These are phyloP conservation scores for Starmerella bombi DNA, from an alignment of 805 yeast species.

Conservation along the genomic window DNA sequence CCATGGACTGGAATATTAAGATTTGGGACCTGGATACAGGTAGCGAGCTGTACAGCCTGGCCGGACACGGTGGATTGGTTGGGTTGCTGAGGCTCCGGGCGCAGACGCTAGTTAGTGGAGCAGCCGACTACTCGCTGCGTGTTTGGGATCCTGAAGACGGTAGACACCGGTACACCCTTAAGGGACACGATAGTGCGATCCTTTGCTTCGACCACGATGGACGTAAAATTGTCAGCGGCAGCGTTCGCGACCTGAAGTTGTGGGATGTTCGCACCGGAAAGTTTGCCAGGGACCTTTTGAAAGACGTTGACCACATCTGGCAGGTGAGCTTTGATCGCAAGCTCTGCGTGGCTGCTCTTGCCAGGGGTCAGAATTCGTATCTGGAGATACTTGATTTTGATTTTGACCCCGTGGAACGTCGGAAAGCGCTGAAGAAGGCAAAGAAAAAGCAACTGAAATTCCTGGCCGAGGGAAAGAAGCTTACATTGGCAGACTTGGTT, in stretches of 20 bases:
- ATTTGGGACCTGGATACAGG: slow-evolving; percentile 85
- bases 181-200: slow-evolving; percentile 73
- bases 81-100: slow-evolving; percentile 72
- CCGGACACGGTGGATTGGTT: slow-evolving; percentile 82
- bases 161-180: slow-evolving; percentile 49
- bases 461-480: too few species aligned
- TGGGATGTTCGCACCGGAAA: slow-evolving; percentile 66
- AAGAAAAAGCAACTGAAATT: too few species aligned
- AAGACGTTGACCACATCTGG: slow-evolving; percentile 82
- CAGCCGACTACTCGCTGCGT: slow-evolving; percentile 84
- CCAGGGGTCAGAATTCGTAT: slow-evolving; percentile 51
- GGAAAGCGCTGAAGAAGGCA: too few species aligned
- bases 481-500: too few species aligned
- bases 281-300: slow-evolving; percentile 54
- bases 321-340: slow-evolving; percentile 78
- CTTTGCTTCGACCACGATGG: slow-evolving; percentile 89
- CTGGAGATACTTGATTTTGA: slow-evolving; percentile 81
- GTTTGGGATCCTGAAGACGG: slow-evolving; percentile 83
- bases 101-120: slow-evolving; percentile 75
- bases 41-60: slow-evolving; percentile 49
- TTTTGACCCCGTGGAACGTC: too few species aligned
- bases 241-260: slow-evolving; percentile 71
- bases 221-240: slow-evolving; percentile 73
- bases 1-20: slow-evolving; percentile 76
- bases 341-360: slow-evolving; percentile 85